Evolutionary conservation across 495 filamentous ascomycete species (phyloP).

Genomic region (Penicillium mononematosum): DNA sequence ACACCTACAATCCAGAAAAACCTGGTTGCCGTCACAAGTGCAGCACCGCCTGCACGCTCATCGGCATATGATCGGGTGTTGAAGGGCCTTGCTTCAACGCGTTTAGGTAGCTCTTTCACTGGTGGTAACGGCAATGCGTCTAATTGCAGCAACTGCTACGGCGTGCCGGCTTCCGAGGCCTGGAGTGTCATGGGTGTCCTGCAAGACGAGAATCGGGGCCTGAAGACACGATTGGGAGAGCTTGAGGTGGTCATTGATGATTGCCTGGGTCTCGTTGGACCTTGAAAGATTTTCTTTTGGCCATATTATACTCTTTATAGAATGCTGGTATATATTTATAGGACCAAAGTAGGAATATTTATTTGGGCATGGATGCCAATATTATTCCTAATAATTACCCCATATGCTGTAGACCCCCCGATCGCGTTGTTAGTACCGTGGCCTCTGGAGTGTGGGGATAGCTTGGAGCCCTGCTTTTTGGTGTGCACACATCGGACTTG

Average conservation of each 20-base stretch:
- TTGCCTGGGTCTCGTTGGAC: conserved; percentile 63
- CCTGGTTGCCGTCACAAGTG: conserved; percentile 18
- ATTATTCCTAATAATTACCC: neutral
- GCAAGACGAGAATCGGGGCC: conserved; percentile 67
- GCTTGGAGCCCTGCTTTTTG: neutral
- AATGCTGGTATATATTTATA: conserved; percentile 9
- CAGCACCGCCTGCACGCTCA: conserved; percentile 28
- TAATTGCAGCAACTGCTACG: conserved; percentile 60
- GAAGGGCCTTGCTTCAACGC: conserved; percentile 41
- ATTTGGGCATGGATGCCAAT: neutral
- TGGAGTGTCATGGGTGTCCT: conserved; percentile 70
- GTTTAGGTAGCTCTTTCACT: conserved; percentile 35
- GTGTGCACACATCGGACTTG: neutral
- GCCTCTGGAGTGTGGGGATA: conserved; percentile 18
- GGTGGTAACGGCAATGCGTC: conserved; percentile 30
- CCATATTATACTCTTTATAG: conserved; percentile 15
- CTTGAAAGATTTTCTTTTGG: conserved; percentile 22
- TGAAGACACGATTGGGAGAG: conserved; percentile 66
- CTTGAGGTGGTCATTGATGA: conserved; percentile 69
- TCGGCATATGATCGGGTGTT: conserved; percentile 44
- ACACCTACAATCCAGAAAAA: conserved; percentile 28
- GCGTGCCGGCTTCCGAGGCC: conserved; percentile 61
- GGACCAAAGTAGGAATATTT: neutral
- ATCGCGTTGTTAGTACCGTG: conserved; percentile 13
- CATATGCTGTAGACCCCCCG: neutral